Base-by-base conservation (phyloP, 768 basidiomycete genomes). In the Pleurotus platypus region DNA sequence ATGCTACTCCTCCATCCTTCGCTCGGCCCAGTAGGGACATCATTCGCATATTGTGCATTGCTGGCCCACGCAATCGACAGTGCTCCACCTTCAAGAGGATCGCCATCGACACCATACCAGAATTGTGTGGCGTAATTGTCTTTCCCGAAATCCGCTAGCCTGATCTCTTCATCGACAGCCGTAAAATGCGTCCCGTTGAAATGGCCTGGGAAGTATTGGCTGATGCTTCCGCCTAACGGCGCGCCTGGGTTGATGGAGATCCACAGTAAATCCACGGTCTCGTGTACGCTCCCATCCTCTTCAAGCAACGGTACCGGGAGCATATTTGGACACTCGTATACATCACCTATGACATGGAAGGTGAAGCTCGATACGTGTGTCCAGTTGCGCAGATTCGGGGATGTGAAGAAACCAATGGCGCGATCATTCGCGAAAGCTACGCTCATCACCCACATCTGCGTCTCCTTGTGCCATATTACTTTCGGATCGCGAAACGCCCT, bases 111-210 rank as follows among this genome's bases (percentile, higher is more conserved):
- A 48, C 46, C 46, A 24, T 48, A 48, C 46, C 46, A 37, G 16
- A 50, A 35, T 18, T 50, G 49, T 15, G 49, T 38, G 15, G 49
- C 35, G n/a, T 50, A 50, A 18, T 50, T 37, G 16, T 50, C 49
- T 24, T 35, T 37, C 8, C 49, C 35, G 38, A 50, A 50, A 24
- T 50, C 35, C n/a, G 35, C 15, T 37, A 50, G 24, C 35, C 24
- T n/a, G 30, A 30, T 12, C 35, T 16, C n/a, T 50, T 50, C 35
- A 37, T 50, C 35, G 30, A 50, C 49, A 2, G 49, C 26, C 11
- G 35, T 50, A 13, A 50, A 50, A 13, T 50, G 35, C 35, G 35
- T 50, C 49, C 49, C 35, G 13, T 50, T 50, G 49, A 50, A 50
- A 37, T 27, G 49, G 6, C 49, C 26, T 35, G 49, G 49, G 49